Evolutionary conservation across 192 early-diverging fungal genomes (phyloP).

Genomic region (Backusella westeae): DNA sequence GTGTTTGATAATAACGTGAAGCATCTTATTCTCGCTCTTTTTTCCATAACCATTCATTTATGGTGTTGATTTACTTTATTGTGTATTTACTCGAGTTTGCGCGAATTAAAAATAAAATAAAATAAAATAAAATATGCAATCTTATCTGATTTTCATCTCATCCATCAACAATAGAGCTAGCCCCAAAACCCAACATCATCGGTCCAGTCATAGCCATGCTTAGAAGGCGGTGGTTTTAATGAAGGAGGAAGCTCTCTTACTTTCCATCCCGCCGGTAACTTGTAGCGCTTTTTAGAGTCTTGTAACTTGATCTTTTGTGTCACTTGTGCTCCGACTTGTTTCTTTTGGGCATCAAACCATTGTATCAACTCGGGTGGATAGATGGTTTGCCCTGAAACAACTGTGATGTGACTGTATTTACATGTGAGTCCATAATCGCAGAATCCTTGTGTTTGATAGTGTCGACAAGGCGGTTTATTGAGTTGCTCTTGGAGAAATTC

Average conservation of each 20-base stretch:
- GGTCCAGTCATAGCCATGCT: slow-evolving; percentile 35
- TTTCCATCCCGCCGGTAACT: slow-evolving; percentile 35
- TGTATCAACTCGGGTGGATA: slow-evolving; percentile 18
- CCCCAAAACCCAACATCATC: slow-evolving; percentile 32
- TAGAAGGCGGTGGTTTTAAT: slow-evolving; percentile 30
- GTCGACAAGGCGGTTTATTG: slow-evolving; percentile 36
- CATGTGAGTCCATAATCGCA: slow-evolving; percentile 40
- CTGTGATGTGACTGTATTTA: slow-evolving; percentile 36
- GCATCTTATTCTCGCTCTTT: too few relatives aligned
- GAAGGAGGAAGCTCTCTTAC: slow-evolving; percentile 36
- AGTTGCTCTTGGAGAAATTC: slow-evolving; percentile 35
- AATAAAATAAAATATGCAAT: not conserved
- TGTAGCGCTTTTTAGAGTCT: slow-evolving; percentile 17
- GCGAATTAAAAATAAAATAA: too few relatives aligned
- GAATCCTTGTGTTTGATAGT: slow-evolving; percentile 22
- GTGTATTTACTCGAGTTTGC: too few relatives aligned
- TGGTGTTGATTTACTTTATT: too few relatives aligned
- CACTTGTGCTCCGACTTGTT: not conserved
- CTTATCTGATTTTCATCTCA: too few relatives aligned
- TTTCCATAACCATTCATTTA: too few relatives aligned
- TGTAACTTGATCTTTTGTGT: slow-evolving; percentile 6
- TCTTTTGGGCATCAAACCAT: slow-evolving; percentile 11
- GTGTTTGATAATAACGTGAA: too few relatives aligned
- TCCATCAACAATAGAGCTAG: not conserved
- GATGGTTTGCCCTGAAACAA: slow-evolving; percentile 11